phyloP scores from a whole-genome alignment of 2,329 filamentous ascomycete genomes.

The Gliomastix tumulicola region DNA sequence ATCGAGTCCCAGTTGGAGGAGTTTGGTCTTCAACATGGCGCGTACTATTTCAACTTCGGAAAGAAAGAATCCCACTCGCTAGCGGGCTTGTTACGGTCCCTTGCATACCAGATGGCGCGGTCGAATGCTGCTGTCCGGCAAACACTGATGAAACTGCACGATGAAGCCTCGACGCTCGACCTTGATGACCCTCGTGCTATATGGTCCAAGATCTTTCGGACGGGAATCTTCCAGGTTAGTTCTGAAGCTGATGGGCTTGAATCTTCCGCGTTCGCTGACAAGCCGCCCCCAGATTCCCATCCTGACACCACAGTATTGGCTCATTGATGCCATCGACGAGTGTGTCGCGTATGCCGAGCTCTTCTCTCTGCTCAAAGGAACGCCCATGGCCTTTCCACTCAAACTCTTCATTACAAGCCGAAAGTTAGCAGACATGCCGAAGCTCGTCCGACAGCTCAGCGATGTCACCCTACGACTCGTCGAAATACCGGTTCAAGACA shows the following conservation, averaged over 20 bases:
- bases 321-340: conserved; percentile 27
- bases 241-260: background rate
- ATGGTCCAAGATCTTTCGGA: conserved; percentile 23
- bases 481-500: conserved; percentile 10
- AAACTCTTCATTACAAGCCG: conserved; percentile 19
- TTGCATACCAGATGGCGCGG: conserved; percentile 24
- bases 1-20: conserved; percentile 5
- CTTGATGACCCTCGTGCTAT: conserved; percentile 16
- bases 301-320: conserved; percentile 18
- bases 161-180: conserved; percentile 12
- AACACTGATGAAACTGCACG: conserved; percentile 11
- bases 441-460: no score
- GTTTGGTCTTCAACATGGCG: conserved; percentile 5
- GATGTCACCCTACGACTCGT: no score
- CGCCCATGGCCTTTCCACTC: conserved; percentile 10
- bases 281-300: conserved; percentile 6
- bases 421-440: conserved; percentile 13
- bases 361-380: conserved; percentile 13
- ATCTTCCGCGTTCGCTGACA: background rate
- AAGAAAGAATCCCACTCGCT: conserved; percentile 7
- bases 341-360: conserved; percentile 14
- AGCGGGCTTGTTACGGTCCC: conserved; percentile 11
- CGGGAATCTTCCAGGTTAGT: conserved; percentile 17
- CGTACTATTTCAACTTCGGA: conserved; percentile 12
- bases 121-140: conserved; percentile 11